Conservation (phyloP, 2,329 filamentous ascomycete species). For the Pseudocercospora macadamiae region DNA sequence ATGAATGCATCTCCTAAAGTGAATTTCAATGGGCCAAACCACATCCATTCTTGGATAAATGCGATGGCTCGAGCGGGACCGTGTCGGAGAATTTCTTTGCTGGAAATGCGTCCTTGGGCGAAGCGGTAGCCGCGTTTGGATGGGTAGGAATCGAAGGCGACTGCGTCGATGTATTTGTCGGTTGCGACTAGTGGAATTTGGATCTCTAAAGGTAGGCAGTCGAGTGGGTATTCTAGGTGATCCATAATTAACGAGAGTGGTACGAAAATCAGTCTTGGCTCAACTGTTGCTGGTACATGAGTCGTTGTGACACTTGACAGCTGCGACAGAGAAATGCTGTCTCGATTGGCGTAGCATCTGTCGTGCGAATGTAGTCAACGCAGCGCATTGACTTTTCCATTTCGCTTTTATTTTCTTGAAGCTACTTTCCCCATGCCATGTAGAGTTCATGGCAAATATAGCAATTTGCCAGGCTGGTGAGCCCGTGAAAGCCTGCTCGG, state of each 20-base stretch:
- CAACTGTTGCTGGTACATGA: background rate
- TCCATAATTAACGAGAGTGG: no score
- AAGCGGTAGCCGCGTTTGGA: background rate
- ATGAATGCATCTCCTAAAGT: background rate
- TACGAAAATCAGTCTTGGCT: no score
- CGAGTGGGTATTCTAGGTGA: background rate
- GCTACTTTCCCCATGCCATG: background rate
- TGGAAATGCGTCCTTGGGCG: background rate
- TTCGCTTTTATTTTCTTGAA: background rate
- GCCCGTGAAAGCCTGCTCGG: background rate
- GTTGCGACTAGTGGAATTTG: background rate
- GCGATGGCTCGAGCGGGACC: background rate
- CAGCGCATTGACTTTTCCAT: background rate
- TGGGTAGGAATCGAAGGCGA: background rate
- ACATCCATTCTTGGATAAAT: conserved; percentile 1
- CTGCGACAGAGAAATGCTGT: background rate
- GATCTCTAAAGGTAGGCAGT: background rate
- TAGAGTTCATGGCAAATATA: conserved; percentile 6
- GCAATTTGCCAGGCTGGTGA: conserved; percentile 4
- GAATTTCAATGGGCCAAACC: background rate
- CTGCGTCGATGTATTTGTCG: background rate
- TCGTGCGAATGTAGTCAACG: background rate
- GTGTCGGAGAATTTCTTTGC: background rate
- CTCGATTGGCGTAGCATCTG: background rate
- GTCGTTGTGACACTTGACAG: background rate